Evolutionary conservation across 768 basidiomycete species (phyloP).

Genomic region (Pisolithus marmoratus): DNA sequence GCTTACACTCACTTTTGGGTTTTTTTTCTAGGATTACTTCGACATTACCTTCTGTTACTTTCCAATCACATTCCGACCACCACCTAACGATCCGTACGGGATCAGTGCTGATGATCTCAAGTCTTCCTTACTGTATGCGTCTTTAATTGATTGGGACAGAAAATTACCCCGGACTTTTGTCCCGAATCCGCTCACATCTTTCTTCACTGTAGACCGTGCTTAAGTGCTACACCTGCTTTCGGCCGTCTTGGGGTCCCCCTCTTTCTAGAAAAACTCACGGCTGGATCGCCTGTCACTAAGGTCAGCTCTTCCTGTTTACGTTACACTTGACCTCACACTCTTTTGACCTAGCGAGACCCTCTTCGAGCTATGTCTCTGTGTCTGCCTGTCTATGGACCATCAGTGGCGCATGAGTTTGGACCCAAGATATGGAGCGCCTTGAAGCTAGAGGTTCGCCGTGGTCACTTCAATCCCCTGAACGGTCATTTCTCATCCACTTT

Average conservation of each 20-base stretch:
- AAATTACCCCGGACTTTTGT: too few species aligned
- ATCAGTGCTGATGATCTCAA: slow-evolving; percentile 88
- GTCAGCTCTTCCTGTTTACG: slow-evolving; percentile 29
- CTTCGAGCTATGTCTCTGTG: slow-evolving; percentile 71
- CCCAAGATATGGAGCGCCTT: slow-evolving; percentile 85
- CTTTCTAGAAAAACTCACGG: slow-evolving; percentile 86
- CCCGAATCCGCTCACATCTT: background rate
- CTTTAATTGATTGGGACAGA: background rate
- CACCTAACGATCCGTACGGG: slow-evolving; percentile 89
- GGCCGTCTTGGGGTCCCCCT: slow-evolving; percentile 81
- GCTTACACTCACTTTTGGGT: background rate
- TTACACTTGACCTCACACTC: background rate
- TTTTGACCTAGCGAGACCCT: slow-evolving; percentile 65
- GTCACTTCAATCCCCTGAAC: background rate
- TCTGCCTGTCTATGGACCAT: slow-evolving; percentile 79
- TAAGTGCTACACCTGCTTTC: slow-evolving; percentile 76
- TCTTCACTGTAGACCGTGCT: slow-evolving; percentile 46
- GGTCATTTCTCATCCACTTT: background rate
- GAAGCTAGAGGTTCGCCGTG: slow-evolving; percentile 69
- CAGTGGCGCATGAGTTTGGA: slow-evolving; percentile 53
- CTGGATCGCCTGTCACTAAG: slow-evolving; percentile 79
- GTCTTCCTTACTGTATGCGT: slow-evolving; percentile 53
- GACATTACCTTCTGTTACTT: slow-evolving; percentile 98
- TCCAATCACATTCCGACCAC: slow-evolving; percentile 93
- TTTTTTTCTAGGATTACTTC: slow-evolving; percentile 66